These are phyloP conservation scores for Xeromyces bisporus DNA, from an alignment of 495 filamentous ascomycete genomes.

Conservation along the genomic window DNA sequence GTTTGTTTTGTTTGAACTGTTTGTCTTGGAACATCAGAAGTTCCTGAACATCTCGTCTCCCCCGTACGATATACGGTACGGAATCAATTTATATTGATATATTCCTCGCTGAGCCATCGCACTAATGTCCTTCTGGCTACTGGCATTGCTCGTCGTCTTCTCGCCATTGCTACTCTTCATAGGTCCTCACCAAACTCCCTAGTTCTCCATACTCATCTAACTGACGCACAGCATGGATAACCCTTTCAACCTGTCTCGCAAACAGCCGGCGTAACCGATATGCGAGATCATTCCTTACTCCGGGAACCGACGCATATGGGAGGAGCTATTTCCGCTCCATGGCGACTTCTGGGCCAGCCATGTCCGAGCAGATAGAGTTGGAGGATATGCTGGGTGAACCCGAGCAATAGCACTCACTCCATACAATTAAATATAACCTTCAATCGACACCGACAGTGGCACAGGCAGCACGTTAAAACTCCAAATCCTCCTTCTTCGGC, in stretches of 20 bases:
- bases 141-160: constrained; percentile 34
- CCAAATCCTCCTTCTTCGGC: constrained; percentile 49
- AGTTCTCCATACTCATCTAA: too few relatives aligned
- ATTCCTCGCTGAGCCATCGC: too few relatives aligned
- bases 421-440: constrained; percentile 1
- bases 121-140: constrained; percentile 30
- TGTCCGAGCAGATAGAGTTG: constrained; percentile 48
- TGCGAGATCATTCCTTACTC: constrained; percentile 16
- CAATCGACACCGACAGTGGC: not conserved
- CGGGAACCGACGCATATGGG: constrained; percentile 31
- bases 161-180: constrained; percentile 29
- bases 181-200: constrained; percentile 24
- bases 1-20: too few relatives aligned
- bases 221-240: constrained; percentile 43
- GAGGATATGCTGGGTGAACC: constrained; percentile 38
- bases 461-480: constrained; percentile 41
- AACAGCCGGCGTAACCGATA: constrained; percentile 32
- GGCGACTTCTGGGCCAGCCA: constrained; percentile 33
- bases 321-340: constrained; percentile 38
- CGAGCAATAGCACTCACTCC: constrained; percentile 24
- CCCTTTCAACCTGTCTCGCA: constrained; percentile 41
- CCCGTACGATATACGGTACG: not conserved
- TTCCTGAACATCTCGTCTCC: not conserved
- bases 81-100: not conserved
- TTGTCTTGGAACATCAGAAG: too few relatives aligned